phyloP scores from a whole-genome alignment of 2,329 filamentous ascomycete species.

The Ceratocystis variospora region DNA sequence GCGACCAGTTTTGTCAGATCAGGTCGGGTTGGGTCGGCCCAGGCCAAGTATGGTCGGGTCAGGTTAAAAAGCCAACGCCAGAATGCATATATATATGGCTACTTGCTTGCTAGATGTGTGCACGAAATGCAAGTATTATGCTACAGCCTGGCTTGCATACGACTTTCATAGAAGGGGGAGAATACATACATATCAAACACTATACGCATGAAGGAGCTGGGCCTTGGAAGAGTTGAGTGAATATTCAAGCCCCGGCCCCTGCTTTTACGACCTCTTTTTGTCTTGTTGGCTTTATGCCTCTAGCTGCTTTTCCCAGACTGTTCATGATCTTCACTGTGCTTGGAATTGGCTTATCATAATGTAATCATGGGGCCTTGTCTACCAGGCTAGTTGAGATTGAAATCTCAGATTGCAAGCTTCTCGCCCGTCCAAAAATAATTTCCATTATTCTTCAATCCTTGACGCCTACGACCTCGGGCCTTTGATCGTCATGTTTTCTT shows the following conservation, averaged over 20 bases:
- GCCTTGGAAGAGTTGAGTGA: neutral
- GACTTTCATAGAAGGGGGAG: too few species aligned
- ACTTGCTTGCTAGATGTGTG: too few species aligned
- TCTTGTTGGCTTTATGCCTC: neutral
- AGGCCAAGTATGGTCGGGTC: too few species aligned
- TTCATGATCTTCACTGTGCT: neutral
- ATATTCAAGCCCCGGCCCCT: neutral
- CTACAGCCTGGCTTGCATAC: too few species aligned
- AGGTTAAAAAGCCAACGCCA: neutral
- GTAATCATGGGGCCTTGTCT: neutral
- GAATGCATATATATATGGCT: neutral
- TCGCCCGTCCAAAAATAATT: neutral
- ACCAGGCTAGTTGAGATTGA: neutral
- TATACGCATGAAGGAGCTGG: too few species aligned
- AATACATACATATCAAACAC: too few species aligned
- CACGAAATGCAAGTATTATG: too few species aligned
- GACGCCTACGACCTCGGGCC: neutral
- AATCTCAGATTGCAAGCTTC: slow-evolving; percentile 3
- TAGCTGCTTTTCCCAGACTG: neutral
- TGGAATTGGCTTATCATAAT: neutral
- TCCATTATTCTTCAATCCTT: neutral
- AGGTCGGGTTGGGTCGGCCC: too few species aligned
- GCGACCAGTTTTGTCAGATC: too few species aligned
- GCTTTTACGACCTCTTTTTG: neutral
- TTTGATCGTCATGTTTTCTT: neutral